Conservation (phyloP, 306 rosid species). For the Prunus kanzakura region DNA sequence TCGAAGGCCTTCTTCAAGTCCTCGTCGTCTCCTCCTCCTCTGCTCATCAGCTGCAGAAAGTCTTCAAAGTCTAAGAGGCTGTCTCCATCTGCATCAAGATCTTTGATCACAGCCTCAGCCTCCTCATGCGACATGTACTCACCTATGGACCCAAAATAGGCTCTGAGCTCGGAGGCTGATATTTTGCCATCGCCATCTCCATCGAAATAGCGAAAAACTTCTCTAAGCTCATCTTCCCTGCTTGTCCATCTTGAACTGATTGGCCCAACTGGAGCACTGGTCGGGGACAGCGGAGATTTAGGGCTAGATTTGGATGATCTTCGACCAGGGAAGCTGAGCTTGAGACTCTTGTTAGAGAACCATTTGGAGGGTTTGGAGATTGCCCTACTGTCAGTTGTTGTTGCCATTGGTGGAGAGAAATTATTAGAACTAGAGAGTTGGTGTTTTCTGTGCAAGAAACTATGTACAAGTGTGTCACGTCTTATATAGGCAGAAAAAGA, state of each 20-base stretch:
- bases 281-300: slow-evolving; percentile 22
- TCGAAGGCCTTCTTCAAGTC: slow-evolving; percentile 70
- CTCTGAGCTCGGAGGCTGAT: slow-evolving; percentile 53
- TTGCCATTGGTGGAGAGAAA: slow-evolving; percentile 31
- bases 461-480: neutral
- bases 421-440: neutral
- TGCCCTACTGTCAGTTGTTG: neutral
- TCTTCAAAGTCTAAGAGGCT: slow-evolving; percentile 43
- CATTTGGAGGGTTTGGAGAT: slow-evolving; percentile 47
- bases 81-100: slow-evolving; percentile 62
- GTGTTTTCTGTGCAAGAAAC: neutral
- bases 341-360: slow-evolving; percentile 50
- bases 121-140: slow-evolving; percentile 62
- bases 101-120: slow-evolving; percentile 50
- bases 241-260: neutral
- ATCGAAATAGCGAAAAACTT: slow-evolving; percentile 57
- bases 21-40: slow-evolving; percentile 15
- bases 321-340: slow-evolving; percentile 32
- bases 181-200: slow-evolving; percentile 60
- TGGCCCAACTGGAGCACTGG: slow-evolving; percentile 9
- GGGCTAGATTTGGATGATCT: slow-evolving; percentile 14
- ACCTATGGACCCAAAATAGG: slow-evolving; percentile 63
- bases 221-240: slow-evolving; percentile 37
- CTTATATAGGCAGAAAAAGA: neutral
- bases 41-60: slow-evolving; percentile 53